A percentile compares a stretch with the other conserved stretches of the same genome.
phyloP scores from a whole-genome alignment of 495 filamentous ascomycete species.

The Aspergillus leporis region DNA sequence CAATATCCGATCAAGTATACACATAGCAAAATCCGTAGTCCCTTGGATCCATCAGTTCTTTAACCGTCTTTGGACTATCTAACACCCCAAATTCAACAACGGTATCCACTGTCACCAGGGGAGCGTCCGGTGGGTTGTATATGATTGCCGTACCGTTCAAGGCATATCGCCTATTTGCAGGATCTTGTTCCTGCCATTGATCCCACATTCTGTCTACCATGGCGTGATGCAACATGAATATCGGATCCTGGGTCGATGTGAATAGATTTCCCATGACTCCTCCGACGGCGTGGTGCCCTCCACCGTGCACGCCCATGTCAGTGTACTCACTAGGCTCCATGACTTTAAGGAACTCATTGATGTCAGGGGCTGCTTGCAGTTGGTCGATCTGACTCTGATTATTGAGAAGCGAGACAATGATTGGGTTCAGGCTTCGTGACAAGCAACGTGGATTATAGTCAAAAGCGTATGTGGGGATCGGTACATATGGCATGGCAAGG shows the following conservation, averaged over 20 bases:
- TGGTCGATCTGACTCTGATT: neutral
- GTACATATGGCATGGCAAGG: constrained; percentile 24
- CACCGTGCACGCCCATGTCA: constrained; percentile 26
- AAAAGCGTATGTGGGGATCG: constrained; percentile 14
- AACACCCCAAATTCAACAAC: constrained; percentile 32
- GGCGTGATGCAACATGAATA: constrained; percentile 59
- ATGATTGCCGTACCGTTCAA: constrained; percentile 30
- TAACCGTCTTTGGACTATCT: constrained; percentile 20
- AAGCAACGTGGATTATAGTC: constrained; percentile 63
- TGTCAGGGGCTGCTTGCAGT: constrained; percentile 21
- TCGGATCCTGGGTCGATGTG: constrained; percentile 45
- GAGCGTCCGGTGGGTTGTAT: constrained; percentile 25
- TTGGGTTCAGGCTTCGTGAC: constrained; percentile 47
- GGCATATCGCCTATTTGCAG: constrained; percentile 16
- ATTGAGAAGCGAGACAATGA: constrained; percentile 5
- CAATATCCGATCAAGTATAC: constrained; percentile 6
- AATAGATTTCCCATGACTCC: constrained; percentile 32
- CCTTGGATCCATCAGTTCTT: constrained; percentile 30
- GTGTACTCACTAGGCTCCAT: constrained; percentile 29
- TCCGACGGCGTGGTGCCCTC: constrained; percentile 31
- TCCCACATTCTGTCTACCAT: constrained; percentile 60
- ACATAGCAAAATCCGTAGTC: constrained; percentile 23
- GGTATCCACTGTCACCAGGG: constrained; percentile 25
- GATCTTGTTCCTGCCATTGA: constrained; percentile 48
- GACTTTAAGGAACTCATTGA: constrained; percentile 25